Evolutionary conservation across 23 red algal species (phyloP), one percentile per base, ranked within the genome.

Genomic region (Gracilaria domingensis): DNA sequence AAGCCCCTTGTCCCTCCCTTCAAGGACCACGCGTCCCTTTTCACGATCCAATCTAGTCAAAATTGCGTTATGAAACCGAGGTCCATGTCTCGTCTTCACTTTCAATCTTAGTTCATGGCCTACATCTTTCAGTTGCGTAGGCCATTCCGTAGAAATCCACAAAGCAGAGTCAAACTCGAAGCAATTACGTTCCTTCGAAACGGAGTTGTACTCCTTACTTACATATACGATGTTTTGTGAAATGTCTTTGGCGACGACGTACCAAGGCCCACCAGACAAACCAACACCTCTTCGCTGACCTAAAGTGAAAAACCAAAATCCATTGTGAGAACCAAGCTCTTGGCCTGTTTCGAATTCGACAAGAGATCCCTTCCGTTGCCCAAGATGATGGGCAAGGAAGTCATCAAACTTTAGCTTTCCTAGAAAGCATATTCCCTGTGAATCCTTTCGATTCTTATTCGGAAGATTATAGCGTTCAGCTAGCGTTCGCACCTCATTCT

Each of bases 371-470:
- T 66, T 49, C 23, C 62, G 51, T 29, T 66, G 40, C 39, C 97
- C 97, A 18, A 99, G 79, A 66, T 99, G 90, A 82, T 99, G 90
- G 26, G n/a, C 85, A 39, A 99, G 85, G 79, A 99, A 99, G 11
- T 93, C 93, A 53, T 99, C 94, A 82, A 99, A 99, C 57, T 91
- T 89, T 24, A 99, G 84, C 74, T 99, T 95, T 29, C 97, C 97
- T 8, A 99, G 81, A 69, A 99, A 99, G 80, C 97, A 99, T 30
- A 99, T 99, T 37, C 97, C 97, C 62, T 99, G 97, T 56, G 97
- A 99, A 61, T 99, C 97, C 34, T 66, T 66, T 13, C 97, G 84
- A 36, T 37, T 24, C 33, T 91, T 45, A 73, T 95, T 99, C 21
- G 97, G 91, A 83, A 99, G 84, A n/a, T 91, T 65, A 59, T 90